Evolutionary conservation across 176 grass and related monocot species (phyloP), one percentile per base, ranked within the genome.

Genomic region (Alopecurus myosuroides): DNA sequence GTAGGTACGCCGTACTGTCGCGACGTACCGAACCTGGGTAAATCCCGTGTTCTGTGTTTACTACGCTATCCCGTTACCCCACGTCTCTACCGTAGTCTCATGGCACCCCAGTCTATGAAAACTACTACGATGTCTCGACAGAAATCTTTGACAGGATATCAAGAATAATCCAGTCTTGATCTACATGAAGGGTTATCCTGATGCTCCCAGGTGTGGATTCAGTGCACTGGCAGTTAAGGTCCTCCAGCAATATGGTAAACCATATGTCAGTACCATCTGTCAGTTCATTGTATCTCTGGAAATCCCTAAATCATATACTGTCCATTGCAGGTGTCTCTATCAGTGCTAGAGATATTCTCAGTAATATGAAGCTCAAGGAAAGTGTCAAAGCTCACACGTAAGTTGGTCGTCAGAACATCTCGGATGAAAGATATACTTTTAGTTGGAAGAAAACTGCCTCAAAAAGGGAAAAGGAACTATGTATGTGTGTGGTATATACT

Each of bases 161-260:
- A 96, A 94, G 84, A 82, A 91, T 55, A 94, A 92, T 33, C 84
- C 90, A 44, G 82, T 99, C 4, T 67, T 99, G 37, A 91, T 96
- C 78, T 99, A 94, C 77, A 99, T 96, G 94, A 99, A 99, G 78
- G 94, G 97, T 72, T 52, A 91, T 82, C 90, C 88, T 70, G 91
- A 94, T 73, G 88, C 91, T 88, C 94, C 97, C 52, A 90, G 88
- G 55, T 99, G 97, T 79, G 91, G 94, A 42, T 96, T 99, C 71
- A 99, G 97, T 74, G 94, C 97, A 73, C 64, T 99, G 64, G 97
- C 97, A 46, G 88, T 99, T 52, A 99, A 96, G 83, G 92, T 99
- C 76, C 89, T 99, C 53, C 82, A 97, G 46, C 90, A 80, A 77
- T 99, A 99, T 82, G 80, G 97, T 99, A 88, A 88, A 36, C 67